Conservation (phyloP, 108 stramenopile species). For the Fragilariopsis cylindrus region DNA sequence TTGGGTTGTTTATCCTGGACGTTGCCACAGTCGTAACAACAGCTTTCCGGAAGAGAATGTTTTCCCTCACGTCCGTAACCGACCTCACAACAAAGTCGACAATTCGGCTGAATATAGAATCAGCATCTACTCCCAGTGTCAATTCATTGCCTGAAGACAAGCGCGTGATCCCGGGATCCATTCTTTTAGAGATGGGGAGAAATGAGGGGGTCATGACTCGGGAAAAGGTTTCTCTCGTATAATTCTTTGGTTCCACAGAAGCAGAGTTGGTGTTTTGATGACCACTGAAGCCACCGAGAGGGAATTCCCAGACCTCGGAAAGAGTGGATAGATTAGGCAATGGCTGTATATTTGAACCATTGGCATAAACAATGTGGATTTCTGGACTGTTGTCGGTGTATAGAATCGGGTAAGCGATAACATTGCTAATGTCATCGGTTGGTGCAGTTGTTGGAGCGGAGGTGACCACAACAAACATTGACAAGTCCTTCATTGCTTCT, state of each 20-base stretch:
- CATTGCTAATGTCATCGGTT: neutral
- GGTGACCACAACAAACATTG: constrained; percentile 4
- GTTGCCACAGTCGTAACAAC: neutral
- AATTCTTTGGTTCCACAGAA: neutral
- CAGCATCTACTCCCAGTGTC: neutral
- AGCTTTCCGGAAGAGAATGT: neutral
- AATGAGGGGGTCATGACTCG: neutral
- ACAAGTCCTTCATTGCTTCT: constrained; percentile 3
- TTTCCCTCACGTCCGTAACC: neutral
- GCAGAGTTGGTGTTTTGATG: neutral
- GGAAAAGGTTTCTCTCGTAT: neutral
- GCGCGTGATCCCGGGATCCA: neutral
- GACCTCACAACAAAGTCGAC: neutral
- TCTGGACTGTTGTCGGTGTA: constrained; percentile 9
- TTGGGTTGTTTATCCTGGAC: neutral
- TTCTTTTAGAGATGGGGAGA: neutral
- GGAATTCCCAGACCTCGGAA: constrained; percentile 9
- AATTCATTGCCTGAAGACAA: neutral
- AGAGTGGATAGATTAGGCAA: neutral
- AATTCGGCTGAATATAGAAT: neutral
- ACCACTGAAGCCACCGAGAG: neutral
- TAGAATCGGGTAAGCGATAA: neutral
- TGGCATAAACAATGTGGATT: neutral
- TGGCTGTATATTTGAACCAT: constrained; percentile 6
- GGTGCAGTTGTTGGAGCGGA: neutral